Base-by-base conservation (phyloP, 75 land plant genomes). In the Larix kaempferi region DNA sequence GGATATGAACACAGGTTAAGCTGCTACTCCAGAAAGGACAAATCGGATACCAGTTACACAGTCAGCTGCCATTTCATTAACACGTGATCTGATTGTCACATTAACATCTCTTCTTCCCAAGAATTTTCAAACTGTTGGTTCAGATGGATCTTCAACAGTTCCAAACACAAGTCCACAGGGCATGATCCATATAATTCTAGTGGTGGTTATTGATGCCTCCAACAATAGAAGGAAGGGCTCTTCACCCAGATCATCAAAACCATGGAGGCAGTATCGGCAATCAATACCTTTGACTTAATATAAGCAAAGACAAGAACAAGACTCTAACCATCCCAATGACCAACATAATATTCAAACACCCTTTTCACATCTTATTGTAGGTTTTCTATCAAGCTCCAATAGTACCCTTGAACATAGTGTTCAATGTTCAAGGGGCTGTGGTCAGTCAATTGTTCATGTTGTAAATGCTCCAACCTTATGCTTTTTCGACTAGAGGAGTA, bases 61-160 rank as follows among this genome's bases (percentile, higher is more conserved):
- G 3, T 74, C 86, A 3, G 49, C 78, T 78, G 78, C 79, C 37
- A 79, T 90, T 37, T 52, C 83, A 14, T 76, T 93, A 74, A 89
- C 93, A 23, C 96, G 93, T 64, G 96, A 93, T 64, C 87, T 93
- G 37, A 78, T 93, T 75, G 91, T 93, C 2, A 87, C 87, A 73
- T 78, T 93, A 57, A 85, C 88, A 69, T 80, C 91, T 58, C 78
- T 91, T 29, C 67, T 93, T 26, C 95, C 95, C 35, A 62, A 62
- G 7, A 81, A 73, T 15, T 65, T 61, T 39, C 80, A 84, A 73
- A 73, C 84, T 80, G 33, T 1, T 29, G 1, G 0, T 29, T 29
- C 33, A 29, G 1, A 29, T 29, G 33, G 33, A 0, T 29, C 59
- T 21, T 78, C 63, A 56, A 15, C 64, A 19, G 55, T 74, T 15